Conservation (phyloP, 2,329 filamentous ascomycete genomes). For the Aspergillus niger region DNA sequence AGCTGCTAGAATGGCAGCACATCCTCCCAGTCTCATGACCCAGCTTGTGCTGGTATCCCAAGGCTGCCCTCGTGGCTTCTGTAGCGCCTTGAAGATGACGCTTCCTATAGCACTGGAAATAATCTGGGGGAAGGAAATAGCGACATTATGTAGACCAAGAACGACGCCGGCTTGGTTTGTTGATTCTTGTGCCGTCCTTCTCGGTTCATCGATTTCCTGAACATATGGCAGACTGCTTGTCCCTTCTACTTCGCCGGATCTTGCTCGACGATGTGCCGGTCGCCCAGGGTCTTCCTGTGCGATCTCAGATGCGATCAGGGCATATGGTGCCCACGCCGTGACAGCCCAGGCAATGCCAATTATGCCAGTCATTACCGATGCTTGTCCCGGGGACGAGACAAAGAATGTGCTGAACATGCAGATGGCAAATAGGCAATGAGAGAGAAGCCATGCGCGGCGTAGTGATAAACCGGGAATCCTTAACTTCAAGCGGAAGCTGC, state of each 20-base stretch:
- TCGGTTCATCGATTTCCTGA: not conserved
- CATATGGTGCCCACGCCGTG: slow-evolving; percentile 88
- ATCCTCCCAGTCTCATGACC: slow-evolving; percentile 11
- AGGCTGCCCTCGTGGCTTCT: slow-evolving; percentile 10
- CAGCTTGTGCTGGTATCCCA: slow-evolving; percentile 7
- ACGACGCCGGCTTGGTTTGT: slow-evolving; percentile 7
- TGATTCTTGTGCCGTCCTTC: not conserved
- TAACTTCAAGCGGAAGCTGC: not conserved
- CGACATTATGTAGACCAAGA: slow-evolving; percentile 8
- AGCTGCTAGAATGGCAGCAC: slow-evolving; percentile 5
- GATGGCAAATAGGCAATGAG: slow-evolving; percentile 73
- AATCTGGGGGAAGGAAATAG: slow-evolving; percentile 10
- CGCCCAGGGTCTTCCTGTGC: not conserved
- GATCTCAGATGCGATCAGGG: slow-evolving; percentile 79
- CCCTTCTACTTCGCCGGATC: not conserved
- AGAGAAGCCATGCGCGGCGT: slow-evolving; percentile 78
- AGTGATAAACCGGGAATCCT: slow-evolving; percentile 57
- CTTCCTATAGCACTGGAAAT: slow-evolving; percentile 9
- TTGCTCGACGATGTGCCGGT: not conserved
- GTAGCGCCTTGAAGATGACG: slow-evolving; percentile 6
- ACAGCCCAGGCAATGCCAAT: slow-evolving; percentile 87
- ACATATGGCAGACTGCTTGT: slow-evolving; percentile 5
- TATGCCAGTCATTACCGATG: slow-evolving; percentile 73
- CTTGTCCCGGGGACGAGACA: slow-evolving; percentile 66
- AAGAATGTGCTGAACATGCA: slow-evolving; percentile 80